A percentile compares a stretch with the other conserved stretches of the same genome.
Conservation (phyloP, 176 grass and related monocot genomes). For the Lolium rigidum region DNA sequence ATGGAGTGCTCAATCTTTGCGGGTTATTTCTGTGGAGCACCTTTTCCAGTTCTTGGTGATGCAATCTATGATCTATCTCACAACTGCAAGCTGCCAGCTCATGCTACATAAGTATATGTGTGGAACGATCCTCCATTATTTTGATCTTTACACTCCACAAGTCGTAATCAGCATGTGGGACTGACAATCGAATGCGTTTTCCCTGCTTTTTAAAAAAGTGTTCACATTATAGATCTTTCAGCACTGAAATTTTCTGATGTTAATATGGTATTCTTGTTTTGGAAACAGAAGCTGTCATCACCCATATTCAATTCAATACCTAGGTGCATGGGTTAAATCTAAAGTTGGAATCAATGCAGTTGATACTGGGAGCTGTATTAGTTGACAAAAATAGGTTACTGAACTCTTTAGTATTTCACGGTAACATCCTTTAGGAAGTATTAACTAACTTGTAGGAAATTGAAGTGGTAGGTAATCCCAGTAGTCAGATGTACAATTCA, state of each 20-base stretch:
- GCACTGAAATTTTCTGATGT: not conserved
- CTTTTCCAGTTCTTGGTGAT: constrained; percentile 8
- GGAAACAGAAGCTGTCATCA: not conserved
- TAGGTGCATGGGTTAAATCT: not conserved
- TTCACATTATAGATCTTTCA: constrained; percentile 3
- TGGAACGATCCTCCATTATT: constrained; percentile 3
- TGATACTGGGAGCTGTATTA: not conserved
- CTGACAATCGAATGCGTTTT: not conserved
- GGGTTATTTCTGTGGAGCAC: not conserved
- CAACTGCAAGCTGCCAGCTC: not conserved
- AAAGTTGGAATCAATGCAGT: constrained; percentile 19
- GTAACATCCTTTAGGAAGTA: not conserved
- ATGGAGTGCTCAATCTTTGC: not conserved
- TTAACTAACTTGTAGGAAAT: not conserved
- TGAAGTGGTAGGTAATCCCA: not conserved
- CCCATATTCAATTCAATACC: not conserved
- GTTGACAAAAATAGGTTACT: not conserved
- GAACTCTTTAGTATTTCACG: constrained; percentile 15
- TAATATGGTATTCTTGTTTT: constrained; percentile 2
- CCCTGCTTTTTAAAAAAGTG: not conserved
- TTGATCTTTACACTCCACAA: not conserved
- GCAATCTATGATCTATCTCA: not conserved
- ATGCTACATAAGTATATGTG: constrained; percentile 8
- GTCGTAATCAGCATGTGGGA: not conserved
- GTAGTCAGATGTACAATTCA: constrained; percentile 8